These are phyloP conservation scores for Botrytis sinoallii DNA, from an alignment of 2,329 filamentous ascomycete genomes.

Conservation along the genomic window DNA sequence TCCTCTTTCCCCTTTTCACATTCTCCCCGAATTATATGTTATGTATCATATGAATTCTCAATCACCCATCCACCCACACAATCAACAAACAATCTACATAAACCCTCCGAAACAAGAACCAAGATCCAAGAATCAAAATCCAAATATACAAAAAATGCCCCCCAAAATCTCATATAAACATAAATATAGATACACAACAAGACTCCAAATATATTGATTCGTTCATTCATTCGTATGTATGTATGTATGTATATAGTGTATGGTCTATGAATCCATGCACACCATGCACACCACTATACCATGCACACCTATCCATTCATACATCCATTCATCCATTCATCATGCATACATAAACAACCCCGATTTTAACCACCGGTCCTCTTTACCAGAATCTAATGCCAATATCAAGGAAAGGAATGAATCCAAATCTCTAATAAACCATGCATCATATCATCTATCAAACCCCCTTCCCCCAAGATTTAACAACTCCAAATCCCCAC, in stretches of 20 bases:
- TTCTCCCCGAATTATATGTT: too few relatives aligned
- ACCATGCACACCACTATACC: background rate
- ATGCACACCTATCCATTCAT: background rate
- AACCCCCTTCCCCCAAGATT: slow-evolving; percentile 18
- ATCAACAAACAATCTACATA: background rate
- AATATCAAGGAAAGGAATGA: background rate
- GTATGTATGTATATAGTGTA: background rate
- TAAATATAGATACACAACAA: background rate
- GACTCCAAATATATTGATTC: background rate
- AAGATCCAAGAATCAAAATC: too few relatives aligned
- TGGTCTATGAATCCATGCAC: background rate
- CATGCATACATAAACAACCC: background rate
- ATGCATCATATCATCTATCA: background rate
- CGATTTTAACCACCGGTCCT: background rate
- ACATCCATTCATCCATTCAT: background rate
- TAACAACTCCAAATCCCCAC: slow-evolving; percentile 88
- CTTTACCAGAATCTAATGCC: background rate
- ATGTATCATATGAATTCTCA: too few relatives aligned
- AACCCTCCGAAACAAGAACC: too few relatives aligned
- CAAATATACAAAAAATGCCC: background rate
- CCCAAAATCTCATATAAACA: background rate
- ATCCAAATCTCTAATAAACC: background rate
- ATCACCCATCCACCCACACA: too few relatives aligned
- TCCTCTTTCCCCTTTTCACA: too few relatives aligned
- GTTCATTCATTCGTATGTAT: background rate